Evolutionary conservation across 371 early-diverging fungal genomes (phyloP).

Genomic region (Apophysomyces sp.): DNA sequence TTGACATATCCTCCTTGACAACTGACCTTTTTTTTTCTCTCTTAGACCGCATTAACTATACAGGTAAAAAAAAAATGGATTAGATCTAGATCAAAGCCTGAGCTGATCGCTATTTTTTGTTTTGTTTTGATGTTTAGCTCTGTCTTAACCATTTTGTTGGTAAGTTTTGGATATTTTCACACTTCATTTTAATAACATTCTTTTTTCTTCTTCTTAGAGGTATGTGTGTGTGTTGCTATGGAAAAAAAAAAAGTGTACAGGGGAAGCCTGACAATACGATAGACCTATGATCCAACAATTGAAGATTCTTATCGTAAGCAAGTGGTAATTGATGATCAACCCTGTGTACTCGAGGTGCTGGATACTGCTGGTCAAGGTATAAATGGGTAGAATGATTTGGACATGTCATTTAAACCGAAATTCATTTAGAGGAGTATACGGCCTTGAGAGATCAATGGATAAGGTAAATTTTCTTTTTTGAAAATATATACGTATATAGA

Average conservation of each 20-base stretch:
- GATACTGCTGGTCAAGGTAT: slow-evolving; percentile 88
- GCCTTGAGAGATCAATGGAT: slow-evolving; percentile 96
- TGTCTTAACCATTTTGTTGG: slow-evolving; percentile 73
- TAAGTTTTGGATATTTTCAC: slow-evolving; percentile 24
- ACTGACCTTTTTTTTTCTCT: neutral
- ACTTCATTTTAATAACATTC: neutral
- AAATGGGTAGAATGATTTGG: slow-evolving; percentile 11
- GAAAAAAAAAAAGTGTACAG: no score
- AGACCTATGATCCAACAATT: slow-evolving; percentile 96
- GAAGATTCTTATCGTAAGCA: slow-evolving; percentile 95
- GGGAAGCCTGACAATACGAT: slow-evolving; percentile 12
- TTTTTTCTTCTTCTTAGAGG: neutral
- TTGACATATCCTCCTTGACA: neutral
- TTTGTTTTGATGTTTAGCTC: slow-evolving; percentile 17
- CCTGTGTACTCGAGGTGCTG: slow-evolving; percentile 90
- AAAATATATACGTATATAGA: neutral
- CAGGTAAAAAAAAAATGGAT: slow-evolving; percentile 42
- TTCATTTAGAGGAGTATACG: slow-evolving; percentile 69
- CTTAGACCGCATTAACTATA: slow-evolving; percentile 70
- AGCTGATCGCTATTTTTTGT: slow-evolving; percentile 25
- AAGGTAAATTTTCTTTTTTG: no score
- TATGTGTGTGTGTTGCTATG: neutral
- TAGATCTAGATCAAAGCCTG: neutral
- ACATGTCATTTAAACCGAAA: neutral
- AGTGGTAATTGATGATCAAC: slow-evolving; percentile 83